Conservation (phyloP, 2,329 filamentous ascomycete genomes). For the Hymenoscyphus occultus region DNA sequence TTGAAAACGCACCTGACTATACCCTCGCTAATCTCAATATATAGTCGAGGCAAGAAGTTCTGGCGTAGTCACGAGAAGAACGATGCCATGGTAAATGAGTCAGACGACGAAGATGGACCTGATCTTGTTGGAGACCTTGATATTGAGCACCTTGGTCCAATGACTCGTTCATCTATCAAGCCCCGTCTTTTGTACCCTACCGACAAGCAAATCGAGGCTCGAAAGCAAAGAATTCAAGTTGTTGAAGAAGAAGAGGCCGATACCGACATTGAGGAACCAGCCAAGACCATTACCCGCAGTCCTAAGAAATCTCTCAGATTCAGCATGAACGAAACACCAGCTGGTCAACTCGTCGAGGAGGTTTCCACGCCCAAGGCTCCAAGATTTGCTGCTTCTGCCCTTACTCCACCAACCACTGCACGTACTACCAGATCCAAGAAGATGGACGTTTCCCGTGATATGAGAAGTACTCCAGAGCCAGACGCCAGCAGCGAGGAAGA, state of each 20-base stretch:
- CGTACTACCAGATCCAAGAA: constrained; percentile 59
- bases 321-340: constrained; percentile 24
- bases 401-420: constrained; percentile 60
- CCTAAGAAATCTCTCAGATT: neutral
- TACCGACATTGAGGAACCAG: constrained; percentile 47
- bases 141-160: constrained; percentile 41
- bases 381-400: constrained; percentile 48
- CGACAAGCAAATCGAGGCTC: constrained; percentile 47
- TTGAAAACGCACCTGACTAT: neutral
- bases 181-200: constrained; percentile 66
- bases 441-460: constrained; percentile 17
- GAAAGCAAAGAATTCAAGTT: constrained; percentile 59
- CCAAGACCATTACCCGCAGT: neutral
- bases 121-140: neutral
- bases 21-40: constrained; percentile 31
- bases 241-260: constrained; percentile 53
- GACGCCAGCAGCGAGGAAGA: constrained; percentile 20
- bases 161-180: constrained; percentile 68
- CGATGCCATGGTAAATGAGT: constrained; percentile 27
- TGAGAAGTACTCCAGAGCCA: constrained; percentile 38
- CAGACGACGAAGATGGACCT: constrained; percentile 25
- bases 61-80: constrained; percentile 53
- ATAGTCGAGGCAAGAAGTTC: constrained; percentile 77
- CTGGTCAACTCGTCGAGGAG: constrained; percentile 38
- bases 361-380: constrained; percentile 53